Conservation (phyloP, 192 early-diverging fungal species). For the Backusella mclennaniae region DNA sequence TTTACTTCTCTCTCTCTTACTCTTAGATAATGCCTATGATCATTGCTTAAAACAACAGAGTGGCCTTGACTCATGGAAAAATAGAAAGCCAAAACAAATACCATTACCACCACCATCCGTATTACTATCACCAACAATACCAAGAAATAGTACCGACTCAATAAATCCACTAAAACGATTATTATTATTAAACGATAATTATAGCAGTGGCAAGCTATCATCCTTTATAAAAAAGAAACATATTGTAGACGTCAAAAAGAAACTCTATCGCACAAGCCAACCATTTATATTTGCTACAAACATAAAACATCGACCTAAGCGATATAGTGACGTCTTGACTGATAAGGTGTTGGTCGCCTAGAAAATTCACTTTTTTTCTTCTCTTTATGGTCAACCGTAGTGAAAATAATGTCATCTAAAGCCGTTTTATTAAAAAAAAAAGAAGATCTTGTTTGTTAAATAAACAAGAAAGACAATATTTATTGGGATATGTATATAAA, state of each 20-base stretch:
- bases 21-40: background rate
- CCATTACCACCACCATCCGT: background rate
- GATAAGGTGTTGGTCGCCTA: background rate
- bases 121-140: background rate
- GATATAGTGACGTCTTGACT: background rate
- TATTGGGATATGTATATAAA: no score
- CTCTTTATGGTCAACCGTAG: no score
- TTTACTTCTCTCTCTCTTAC: background rate
- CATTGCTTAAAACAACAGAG: background rate
- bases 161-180: background rate
- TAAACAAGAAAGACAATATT: no score
- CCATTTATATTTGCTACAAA: background rate
- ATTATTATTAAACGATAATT: background rate
- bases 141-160: background rate
- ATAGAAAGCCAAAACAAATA: background rate
- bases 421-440: background rate
- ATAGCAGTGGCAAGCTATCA: background rate
- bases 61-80: background rate
- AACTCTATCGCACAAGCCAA: background rate
- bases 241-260: background rate
- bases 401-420: background rate
- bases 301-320: background rate
- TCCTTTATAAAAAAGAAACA: slow-evolving; percentile 2
- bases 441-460: background rate
- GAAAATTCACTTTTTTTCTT: background rate